Conservation (phyloP, 805 yeast species). For the Starmerella bombi region DNA sequence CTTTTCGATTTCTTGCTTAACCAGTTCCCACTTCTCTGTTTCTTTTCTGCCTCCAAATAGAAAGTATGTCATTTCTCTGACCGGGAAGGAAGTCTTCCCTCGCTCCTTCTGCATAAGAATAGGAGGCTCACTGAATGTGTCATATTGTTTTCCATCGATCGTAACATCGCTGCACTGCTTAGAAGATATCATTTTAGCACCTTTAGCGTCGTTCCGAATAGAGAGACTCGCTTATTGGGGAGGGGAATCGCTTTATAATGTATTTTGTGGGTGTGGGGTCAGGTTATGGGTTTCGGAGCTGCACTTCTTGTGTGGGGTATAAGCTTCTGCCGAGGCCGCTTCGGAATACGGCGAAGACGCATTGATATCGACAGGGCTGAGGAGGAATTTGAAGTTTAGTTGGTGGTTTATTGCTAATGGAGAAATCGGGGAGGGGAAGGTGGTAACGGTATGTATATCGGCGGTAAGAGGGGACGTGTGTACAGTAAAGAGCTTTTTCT, state of each 20-base stretch:
- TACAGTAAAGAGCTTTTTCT: no score
- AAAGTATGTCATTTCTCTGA: constrained; percentile 31
- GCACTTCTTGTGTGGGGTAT: not conserved
- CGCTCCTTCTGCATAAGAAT: constrained; percentile 31
- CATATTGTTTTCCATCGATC: constrained; percentile 17
- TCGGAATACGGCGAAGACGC: no score
- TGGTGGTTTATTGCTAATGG: no score
- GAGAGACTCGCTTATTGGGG: no score
- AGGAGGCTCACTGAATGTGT: constrained; percentile 29
- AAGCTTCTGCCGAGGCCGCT: not conserved
- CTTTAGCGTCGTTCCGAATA: not conserved
- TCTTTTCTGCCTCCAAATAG: constrained; percentile 31
- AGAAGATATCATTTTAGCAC: constrained; percentile 2
- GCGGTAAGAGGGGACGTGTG: no score
- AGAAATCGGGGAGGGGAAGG: no score
- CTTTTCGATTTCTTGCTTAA: constrained; percentile 37
- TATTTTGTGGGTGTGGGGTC: not conserved
- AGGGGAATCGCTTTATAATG: not conserved
- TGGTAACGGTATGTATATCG: no score
- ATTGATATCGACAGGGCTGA: no score
- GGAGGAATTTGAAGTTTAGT: no score
- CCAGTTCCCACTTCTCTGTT: constrained; percentile 30
- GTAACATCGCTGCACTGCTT: constrained; percentile 16
- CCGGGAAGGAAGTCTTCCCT: constrained; percentile 28
- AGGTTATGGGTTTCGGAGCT: not conserved